Conservation (phyloP, 2,329 filamentous ascomycete species). For the Fusarium sambucinum region DNA sequence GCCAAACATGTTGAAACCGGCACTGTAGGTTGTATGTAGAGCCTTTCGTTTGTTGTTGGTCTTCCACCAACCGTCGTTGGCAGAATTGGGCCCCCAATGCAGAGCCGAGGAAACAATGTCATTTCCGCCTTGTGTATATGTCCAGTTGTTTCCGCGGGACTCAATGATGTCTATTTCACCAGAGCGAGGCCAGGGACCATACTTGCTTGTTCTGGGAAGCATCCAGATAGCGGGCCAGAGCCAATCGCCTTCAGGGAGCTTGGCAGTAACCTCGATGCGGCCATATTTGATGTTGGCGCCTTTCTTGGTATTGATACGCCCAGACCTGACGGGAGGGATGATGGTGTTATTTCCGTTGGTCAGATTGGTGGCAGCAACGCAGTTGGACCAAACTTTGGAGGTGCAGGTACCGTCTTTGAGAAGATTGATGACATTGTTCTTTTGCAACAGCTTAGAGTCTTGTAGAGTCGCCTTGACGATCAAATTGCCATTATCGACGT, state of each 20-base stretch:
- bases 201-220: slow-evolving; percentile 78
- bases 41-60: slow-evolving; percentile 83
- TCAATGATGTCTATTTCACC: slow-evolving; percentile 89
- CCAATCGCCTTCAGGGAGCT: slow-evolving; percentile 84
- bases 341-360: slow-evolving; percentile 78
- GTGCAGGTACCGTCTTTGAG: slow-evolving; percentile 75
- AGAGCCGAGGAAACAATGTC: slow-evolving; percentile 83
- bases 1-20: slow-evolving; percentile 80
- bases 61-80: slow-evolving; percentile 84
- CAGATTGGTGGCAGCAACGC: slow-evolving; percentile 78
- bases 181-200: slow-evolving; percentile 81
- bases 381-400: slow-evolving; percentile 66
- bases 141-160: slow-evolving; percentile 84
- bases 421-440: slow-evolving; percentile 76
- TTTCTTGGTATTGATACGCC: slow-evolving; percentile 79
- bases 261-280: slow-evolving; percentile 82
- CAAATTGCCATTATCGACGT: slow-evolving; percentile 75
- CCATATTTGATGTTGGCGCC: slow-evolving; percentile 82
- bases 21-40: slow-evolving; percentile 79
- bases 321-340: slow-evolving; percentile 82
- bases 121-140: slow-evolving; percentile 81
- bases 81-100: slow-evolving; percentile 82
- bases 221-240: slow-evolving; percentile 95
- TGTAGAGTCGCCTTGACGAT: slow-evolving; percentile 83
- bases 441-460: slow-evolving; percentile 73